Base-by-base conservation (phyloP, 1,139 yeast genomes). In the Suhomyces coccinellae region DNA sequence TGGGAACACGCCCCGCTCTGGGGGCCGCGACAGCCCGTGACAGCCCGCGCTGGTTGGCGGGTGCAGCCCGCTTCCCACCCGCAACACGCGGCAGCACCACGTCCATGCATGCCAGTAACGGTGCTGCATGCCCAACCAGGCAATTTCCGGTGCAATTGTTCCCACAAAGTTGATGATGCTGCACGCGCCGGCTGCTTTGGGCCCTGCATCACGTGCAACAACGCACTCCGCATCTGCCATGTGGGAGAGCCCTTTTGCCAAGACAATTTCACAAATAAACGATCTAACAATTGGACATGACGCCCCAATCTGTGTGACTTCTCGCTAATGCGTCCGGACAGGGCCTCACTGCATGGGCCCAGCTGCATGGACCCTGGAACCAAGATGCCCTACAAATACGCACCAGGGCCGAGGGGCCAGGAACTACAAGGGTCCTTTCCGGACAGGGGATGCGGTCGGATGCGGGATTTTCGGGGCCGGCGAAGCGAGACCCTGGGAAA, bases 271-370 rank as follows among this genome's bases (percentile, higher is more conserved):
- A 33, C 41, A 40, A 38, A 20, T 38, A 33, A 44, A 41, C 43
- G 48, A 41, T 45, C 48, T 45, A 38, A 41, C 48, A 41, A 41
- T 45, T 40, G 33, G 37, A 6, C 13, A 28, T 26, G 40, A 35
- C 45, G 42, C 42, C 45, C 40, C 42, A 38, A 36, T 36, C 44
- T 38, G 43, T 30, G 28, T 31, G 41, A 29, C 30, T 20, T 36
- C 32, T 44, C 48, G 47, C 47, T 41, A 41, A 40, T 33, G 26
- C 32, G 26, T 29, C 28, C 27, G 47, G 26, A 36, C 47, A 44
- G 47, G 47, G 47, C 43, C 43, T 11, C 29, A 12, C 29, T 26
- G 29, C 29, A 26, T 20, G 24, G 24, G 24, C 8, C 24, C 24
- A 20, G 24, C 8, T 20, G 24, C 24, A 20, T 20, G 24, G 24